Evolutionary conservation across 75 land plant genomes (phyloP), one percentile per base, ranked within the genome.

Genomic region (Adiantum capillusveneris): DNA sequence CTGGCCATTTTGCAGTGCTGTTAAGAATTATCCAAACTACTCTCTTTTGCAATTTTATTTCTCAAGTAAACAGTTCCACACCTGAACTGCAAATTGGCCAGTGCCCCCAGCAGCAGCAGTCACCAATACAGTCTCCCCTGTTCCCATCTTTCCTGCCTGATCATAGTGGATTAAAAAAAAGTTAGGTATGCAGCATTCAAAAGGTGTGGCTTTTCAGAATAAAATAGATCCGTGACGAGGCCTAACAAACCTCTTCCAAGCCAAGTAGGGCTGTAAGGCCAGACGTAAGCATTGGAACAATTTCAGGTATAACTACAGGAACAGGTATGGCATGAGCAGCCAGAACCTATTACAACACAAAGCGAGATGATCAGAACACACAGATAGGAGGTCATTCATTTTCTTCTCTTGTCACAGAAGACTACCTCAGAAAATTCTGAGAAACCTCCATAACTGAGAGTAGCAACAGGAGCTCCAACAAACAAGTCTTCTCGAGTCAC

Each of bases 61-160:
- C n/a, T n/a, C n/a, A n/a, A n/a, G n/a, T n/a, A n/a, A n/a, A n/a
- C n/a, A n/a, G n/a, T n/a, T n/a, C n/a, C n/a, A 37, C 37, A 73
- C 75, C 83, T 82, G 83, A 18, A 83, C 82, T 36, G 97, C 97
- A 74, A 91, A 91, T 65, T 91, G 97, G 6, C 97, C 97, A 17
- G 97, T 91, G 13, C 97, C 97, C 17, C 97, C 97, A 61, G 97
- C 97, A 52, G 97, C 97, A 16, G 97, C 97, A 51, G 97, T 91
- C 16, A 91, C 97, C 21, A 95, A 81, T 29, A 95, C 92, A 29
- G 72, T 76, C 65, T 95, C 74, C 54, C 88, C 81, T 44, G 92
- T 82, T 63, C 77, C 71, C 88, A 84, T 80, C 31, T 69, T 84
- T 46, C 84, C 99, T 14, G 81, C 82, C 99, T 95, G 60, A 9